Evolutionary conservation across 768 basidiomycete species (phyloP), one percentile per base, ranked within the genome.

Genomic region (Agaricus bisporus): DNA sequence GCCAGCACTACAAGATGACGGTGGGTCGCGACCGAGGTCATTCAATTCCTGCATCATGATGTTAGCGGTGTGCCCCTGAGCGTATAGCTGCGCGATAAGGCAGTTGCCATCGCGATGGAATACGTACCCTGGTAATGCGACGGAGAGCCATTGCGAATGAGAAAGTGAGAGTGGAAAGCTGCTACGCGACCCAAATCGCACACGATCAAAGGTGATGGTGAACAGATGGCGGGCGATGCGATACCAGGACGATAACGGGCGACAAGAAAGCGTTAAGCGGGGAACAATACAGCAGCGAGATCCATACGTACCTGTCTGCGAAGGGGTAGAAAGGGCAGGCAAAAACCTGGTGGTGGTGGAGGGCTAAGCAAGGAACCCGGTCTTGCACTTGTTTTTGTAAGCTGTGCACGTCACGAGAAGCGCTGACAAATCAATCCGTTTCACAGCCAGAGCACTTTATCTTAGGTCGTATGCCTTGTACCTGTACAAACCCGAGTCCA

Each of bases 11-110:
- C 97, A 99, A 54, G 97, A 98, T 50, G 95, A 94, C 62, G 97
- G 97, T 70, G 97, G 97, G 79, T 99, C 97, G 67, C 95, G 94
- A 51, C 95, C 95, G 71, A 99, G 95, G 79, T 99, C 97, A 71
- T 91, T 80, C 80, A 98, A 83, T 85, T 99, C 97, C 97, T 99
- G 64, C 58, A 48, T 50, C 54, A 41, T 41, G 49, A 32, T 46
- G 47, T 54, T 35, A 54, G 46, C 17, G 35, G 44, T 28, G 48
- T 10, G 58, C 58, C 60, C 59, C 58, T 53, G 50, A 51, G 41
- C 54, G 35, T 52, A 48, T 54, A 54, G 36, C 43, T 48, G 48
- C 54, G 57, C 66, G 41, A 41, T 15, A 26, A 22, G 25, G 44
- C 22, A 41, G 41, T 35, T 26, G 32, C 17, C 11, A 20, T 32